Percentiles rank a stretch among this genome's conserved stretches.
These are phyloP conservation scores for Cynara cardunculus DNA, from an alignment of 129 eudicot species.

Conservation along the genomic window DNA sequence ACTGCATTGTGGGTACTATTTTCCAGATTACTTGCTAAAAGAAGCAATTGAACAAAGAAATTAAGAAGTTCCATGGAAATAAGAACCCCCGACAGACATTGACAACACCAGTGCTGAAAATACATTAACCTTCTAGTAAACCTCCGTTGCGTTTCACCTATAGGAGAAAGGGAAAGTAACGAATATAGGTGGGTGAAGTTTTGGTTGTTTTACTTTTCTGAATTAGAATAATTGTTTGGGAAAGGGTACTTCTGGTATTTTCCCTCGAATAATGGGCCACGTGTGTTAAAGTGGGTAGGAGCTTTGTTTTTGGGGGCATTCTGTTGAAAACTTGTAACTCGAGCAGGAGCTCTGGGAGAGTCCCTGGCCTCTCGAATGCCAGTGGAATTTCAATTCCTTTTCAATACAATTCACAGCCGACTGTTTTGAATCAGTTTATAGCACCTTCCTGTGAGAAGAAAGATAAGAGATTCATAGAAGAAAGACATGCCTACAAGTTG, in stretches of 20 bases:
- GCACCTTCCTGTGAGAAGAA: no score
- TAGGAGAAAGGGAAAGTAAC: no score
- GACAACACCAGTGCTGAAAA: neutral
- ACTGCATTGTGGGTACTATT: neutral
- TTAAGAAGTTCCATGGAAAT: neutral
- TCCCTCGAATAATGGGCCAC: no score
- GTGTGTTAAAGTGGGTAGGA: neutral
- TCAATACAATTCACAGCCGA: neutral
- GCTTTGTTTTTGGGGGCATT: neutral
- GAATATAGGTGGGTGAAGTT: no score
- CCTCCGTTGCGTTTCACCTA: no score
- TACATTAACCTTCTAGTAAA: neutral
- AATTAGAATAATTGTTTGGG: no score
- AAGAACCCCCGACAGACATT: neutral
- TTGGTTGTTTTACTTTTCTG: no score
- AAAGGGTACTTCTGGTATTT: no score
- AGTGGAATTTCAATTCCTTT: neutral
- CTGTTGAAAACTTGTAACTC: neutral
- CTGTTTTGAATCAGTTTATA: neutral
- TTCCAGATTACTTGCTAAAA: slow-evolving; percentile 11
- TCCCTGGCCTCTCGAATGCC: neutral
- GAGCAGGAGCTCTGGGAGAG: no score
- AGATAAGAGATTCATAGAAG: no score
- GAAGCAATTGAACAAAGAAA: slow-evolving; percentile 9
- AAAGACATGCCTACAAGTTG: neutral